Base-by-base conservation (phyloP, 768 basidiomycete species). In the Cystobasidium onofrii region DNA sequence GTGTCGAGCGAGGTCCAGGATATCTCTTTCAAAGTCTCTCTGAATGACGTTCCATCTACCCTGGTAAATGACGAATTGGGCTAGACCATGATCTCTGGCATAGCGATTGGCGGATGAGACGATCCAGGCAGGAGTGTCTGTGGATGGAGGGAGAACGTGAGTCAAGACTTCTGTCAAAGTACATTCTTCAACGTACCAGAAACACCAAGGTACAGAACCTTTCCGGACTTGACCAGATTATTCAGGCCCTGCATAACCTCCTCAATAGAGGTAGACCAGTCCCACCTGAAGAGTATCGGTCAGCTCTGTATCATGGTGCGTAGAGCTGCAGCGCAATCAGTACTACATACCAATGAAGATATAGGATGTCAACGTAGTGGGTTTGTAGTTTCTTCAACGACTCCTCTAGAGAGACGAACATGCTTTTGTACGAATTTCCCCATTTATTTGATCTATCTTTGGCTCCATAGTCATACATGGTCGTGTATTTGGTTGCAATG, bases 211-310 rank as follows among this genome's bases (percentile, higher is more conserved):
- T 85, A 85, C 3, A 85, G 78, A 1, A 87, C 85, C 75, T 87
- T 86, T 20, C 86, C 84, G 36, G 81, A 77, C 9, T 78, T 79
- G 41, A 88, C 84, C 39, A 88, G 82, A 23, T 82, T 80, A 75
- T 88, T 85, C 7, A 88, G 80, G 9, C 82, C 79, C 46, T 83
- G 82, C 86, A 88, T 86, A 50, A 87, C 80, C 79, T 88, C 87
- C 77, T 85, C 84, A 60, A 88, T 81, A 18, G 82, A 81, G 12
- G 85, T 86, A 17, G 82, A 79, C 74, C 81, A 86, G 76, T 87
- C 86, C 86, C 86, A 70, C 79, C 79, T 77, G 77, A 67, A 69
- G 43, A 50, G n/a, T 20, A 27, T 29, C n/a, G n/a, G n/a, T 55
- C 23, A 55, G 54, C 54, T 55, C n/a, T n/a, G n/a, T n/a, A n/a